Conservation (phyloP, 352 stramenopile genomes). For the Globisporangium ultimum region DNA sequence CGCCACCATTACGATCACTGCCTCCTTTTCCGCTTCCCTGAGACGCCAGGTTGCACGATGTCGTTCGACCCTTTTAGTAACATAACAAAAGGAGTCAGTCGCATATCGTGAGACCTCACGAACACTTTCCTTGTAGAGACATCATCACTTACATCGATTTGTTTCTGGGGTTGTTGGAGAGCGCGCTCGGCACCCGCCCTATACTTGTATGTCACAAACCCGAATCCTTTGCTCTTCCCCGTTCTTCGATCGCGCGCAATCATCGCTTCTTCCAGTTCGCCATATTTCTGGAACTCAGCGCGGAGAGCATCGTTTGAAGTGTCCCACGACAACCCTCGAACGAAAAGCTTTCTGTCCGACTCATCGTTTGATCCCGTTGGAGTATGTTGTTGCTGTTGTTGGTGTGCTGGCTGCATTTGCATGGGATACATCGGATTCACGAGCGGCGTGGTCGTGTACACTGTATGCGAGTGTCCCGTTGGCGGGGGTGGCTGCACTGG, state of each 20-base stretch:
- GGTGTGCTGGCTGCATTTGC: slow-evolving; percentile 15
- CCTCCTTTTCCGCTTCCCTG: slow-evolving; percentile 18
- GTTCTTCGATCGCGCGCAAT: slow-evolving; percentile 51
- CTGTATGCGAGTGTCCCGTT: slow-evolving; percentile 23
- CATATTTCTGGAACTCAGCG: slow-evolving; percentile 59
- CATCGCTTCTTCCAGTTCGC: slow-evolving; percentile 47
- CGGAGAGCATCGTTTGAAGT: slow-evolving; percentile 48
- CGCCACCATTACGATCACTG: slow-evolving; percentile 2
- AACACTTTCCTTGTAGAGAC: no score
- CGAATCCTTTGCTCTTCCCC: slow-evolving; percentile 66
- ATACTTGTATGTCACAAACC: slow-evolving; percentile 62
- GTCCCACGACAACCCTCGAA: slow-evolving; percentile 53
- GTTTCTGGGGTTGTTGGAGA: slow-evolving; percentile 57
- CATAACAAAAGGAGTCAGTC: background rate
- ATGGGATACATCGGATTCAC: slow-evolving; percentile 16
- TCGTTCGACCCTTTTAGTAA: slow-evolving; percentile 43
- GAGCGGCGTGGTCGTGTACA: slow-evolving; percentile 26
- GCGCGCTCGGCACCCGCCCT: slow-evolving; percentile 35
- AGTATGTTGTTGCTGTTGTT: slow-evolving; percentile 7
- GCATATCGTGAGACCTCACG: background rate
- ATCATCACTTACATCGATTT: slow-evolving; percentile 58
- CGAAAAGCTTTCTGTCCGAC: slow-evolving; percentile 62
- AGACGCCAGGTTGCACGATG: slow-evolving; percentile 57
- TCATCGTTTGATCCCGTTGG: slow-evolving; percentile 18
- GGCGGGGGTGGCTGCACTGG: slow-evolving; percentile 1